phyloP scores from a whole-genome alignment of 1,284 basidiomycete species.

The Ganoderma leucocontextum region DNA sequence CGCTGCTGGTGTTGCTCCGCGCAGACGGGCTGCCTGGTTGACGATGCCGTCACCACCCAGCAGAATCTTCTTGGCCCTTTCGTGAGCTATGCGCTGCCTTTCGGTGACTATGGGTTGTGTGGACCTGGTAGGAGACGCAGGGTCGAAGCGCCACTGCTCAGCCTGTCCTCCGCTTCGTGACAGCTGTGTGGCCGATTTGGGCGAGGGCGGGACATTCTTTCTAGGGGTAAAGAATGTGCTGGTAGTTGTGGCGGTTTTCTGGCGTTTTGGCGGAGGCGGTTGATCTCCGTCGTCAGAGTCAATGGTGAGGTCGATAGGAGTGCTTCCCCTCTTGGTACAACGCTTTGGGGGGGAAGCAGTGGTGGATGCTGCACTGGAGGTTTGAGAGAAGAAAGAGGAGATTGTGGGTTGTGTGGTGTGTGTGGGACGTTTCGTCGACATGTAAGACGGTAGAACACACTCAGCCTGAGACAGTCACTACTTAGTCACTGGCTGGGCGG shows the following conservation, averaged over 20 bases:
- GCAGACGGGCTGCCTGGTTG: constrained; percentile 8
- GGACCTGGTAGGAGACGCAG: constrained; percentile 30
- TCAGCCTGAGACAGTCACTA: too few relatives aligned
- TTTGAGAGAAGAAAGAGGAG: constrained; percentile 63
- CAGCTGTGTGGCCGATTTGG: constrained; percentile 10
- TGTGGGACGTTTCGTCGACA: constrained; percentile 11
- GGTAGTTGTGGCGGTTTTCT: constrained; percentile 34
- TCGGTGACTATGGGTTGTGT: constrained; percentile 34
- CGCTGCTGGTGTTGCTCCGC: constrained; percentile 32
- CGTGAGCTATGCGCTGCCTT: constrained; percentile 46
- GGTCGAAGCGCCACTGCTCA: constrained; percentile 49
- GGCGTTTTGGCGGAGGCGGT: constrained; percentile 46
- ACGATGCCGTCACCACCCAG: constrained; percentile 54
- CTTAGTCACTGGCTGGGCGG: too few relatives aligned
- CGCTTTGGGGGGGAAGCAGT: constrained; percentile 29
- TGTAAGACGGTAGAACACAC: too few relatives aligned
- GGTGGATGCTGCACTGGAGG: constrained; percentile 35
- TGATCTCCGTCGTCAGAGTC: constrained; percentile 47
- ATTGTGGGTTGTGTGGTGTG: constrained; percentile 48
- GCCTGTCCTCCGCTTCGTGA: constrained; percentile 29
- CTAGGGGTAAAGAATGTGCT: constrained; percentile 28
- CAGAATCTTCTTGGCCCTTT: constrained; percentile 64
- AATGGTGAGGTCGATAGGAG: constrained; percentile 64
- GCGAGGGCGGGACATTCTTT: constrained; percentile 1
- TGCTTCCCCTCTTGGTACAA: constrained; percentile 36